Base-by-base conservation (phyloP, 257 asterid genomes). In the Capsicum rhomboideum region DNA sequence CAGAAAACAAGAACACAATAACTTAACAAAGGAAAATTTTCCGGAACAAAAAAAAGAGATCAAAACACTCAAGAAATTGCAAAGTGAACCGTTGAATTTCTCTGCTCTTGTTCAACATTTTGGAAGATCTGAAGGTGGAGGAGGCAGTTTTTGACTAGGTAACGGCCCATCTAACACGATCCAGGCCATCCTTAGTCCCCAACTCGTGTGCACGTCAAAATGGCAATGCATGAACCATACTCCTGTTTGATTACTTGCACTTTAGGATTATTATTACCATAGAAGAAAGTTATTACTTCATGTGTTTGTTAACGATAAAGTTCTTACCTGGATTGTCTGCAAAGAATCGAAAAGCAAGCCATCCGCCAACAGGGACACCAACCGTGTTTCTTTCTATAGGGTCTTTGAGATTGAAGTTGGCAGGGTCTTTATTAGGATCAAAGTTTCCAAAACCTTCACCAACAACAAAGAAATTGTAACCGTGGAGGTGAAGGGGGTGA, bases 191-290 rank as follows among this genome's bases (percentile, higher is more conserved):
- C 87, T 92, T 90, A 91, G 80, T 34, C 96, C 96, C 96, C 96
- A 92, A 56, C 94, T 92, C 42, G 93, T 92, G 88, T 93, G 97
- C 72, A 88, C 84, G 0, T 92, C 94, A 66, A 91, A 88, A 85
- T 92, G 97, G 83, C 97, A 93, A 83, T 93, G 97, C 96, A 93
- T 91, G 34, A 93, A 86, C 95, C 95, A 91, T 58, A 90, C 94
- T 67, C 95, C 94, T 93, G 91, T 74, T 59, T 75, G 44, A 58
- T 21, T 12, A 6, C 10, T n/a, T 13, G 10, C n/a, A 42, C 16
- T n/a, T 56, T 58, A 55, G 1, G 29, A 55, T 78, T 42, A 52
- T 14, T 18, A 52, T 17, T 49, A 50, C 4, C 3, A 14, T 77
- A 0, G 10, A 23, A 52, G 10, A 10, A 28, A 31, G 40, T 67